Base-by-base conservation (phyloP, 1,139 yeast species). In the Ogataea hybrid region DNA sequence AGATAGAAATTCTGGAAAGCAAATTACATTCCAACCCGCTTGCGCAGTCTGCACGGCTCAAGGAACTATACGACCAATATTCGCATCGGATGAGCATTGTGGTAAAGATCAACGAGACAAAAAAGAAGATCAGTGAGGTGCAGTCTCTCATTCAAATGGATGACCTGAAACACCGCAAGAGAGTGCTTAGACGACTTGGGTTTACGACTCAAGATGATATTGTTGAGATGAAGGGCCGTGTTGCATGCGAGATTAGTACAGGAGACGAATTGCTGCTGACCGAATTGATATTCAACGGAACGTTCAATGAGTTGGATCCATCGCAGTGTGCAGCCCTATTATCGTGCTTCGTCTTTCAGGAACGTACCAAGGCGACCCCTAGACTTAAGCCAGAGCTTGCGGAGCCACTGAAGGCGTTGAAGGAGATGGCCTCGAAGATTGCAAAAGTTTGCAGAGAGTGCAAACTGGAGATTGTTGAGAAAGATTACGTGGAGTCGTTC, bases 281-380 rank as follows among this genome's bases (percentile, higher is more conserved):
- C 0, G 98, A 94, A 62, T 71, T 92, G 55, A 85, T 94, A 29
- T 92, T 92, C 72, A 88, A 89, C 59, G 98, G 98, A 74, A 85
- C 85, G 28, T 92, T 92, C 67, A 89, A 83, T 56, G 96, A 88
- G 39, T 70, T 94, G 49, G 73, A 80, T 3, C 83, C 96, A 3
- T 96, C 87, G 56, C 97, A 89, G 62, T 81, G 95, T 63, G 97
- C 97, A 6, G 89, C 97, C 0, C 67, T 94, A 39, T 68, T 94
- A 41, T 88, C 97, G 28, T 88, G 97, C 64, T 92, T 92, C 68
- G 97, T 94, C 3, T 94, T 92, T 75, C 97, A 92, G 63, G 99
- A 92, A 62, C 79, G 94, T 61, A 87, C 95, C 39, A 88, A 87
- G 61, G 97, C 89, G 60, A 76, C 79, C 1, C 96, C 96, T 37